These are phyloP conservation scores for Fragilariopsis cylindrus DNA, from an alignment of 108 stramenopile genomes.

Conservation along the genomic window DNA sequence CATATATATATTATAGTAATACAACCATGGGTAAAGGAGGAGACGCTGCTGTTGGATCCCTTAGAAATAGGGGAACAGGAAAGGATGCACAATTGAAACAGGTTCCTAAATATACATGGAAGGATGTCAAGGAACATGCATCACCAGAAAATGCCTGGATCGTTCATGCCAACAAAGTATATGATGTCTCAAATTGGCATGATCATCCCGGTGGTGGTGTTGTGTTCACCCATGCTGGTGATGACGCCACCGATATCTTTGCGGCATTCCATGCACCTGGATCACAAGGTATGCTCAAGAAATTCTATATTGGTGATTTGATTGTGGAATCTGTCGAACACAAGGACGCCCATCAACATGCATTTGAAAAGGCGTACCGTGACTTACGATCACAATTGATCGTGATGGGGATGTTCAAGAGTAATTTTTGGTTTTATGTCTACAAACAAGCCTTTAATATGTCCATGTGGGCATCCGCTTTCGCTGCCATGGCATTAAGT, in stretches of 20 bases:
- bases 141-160: constrained; percentile 96
- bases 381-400: constrained; percentile 89
- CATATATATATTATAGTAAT: not conserved
- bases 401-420: constrained; percentile 95
- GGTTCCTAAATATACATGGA: constrained; percentile 74
- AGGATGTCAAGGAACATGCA: constrained; percentile 91
- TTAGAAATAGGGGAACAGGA: constrained; percentile 12
- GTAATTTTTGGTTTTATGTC: constrained; percentile 83
- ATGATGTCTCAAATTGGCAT: constrained; percentile 96
- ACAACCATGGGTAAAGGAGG: constrained; percentile 88
- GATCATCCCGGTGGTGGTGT: constrained; percentile 97
- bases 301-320: constrained; percentile 93
- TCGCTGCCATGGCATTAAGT: constrained; percentile 72
- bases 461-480: constrained; percentile 80
- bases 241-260: constrained; percentile 99
- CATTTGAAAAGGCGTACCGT: constrained; percentile 96
- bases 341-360: constrained; percentile 80
- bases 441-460: constrained; percentile 92
- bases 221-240: constrained; percentile 98
- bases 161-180: constrained; percentile 93
- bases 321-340: constrained; percentile 73
- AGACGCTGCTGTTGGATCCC: constrained; percentile 36
- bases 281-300: constrained; percentile 86
- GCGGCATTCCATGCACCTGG: constrained; percentile 97
- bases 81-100: constrained; percentile 35